Evolutionary conservation across 1,139 yeast genomes (phyloP).

Genomic region (Kluyveromyces sp.): DNA sequence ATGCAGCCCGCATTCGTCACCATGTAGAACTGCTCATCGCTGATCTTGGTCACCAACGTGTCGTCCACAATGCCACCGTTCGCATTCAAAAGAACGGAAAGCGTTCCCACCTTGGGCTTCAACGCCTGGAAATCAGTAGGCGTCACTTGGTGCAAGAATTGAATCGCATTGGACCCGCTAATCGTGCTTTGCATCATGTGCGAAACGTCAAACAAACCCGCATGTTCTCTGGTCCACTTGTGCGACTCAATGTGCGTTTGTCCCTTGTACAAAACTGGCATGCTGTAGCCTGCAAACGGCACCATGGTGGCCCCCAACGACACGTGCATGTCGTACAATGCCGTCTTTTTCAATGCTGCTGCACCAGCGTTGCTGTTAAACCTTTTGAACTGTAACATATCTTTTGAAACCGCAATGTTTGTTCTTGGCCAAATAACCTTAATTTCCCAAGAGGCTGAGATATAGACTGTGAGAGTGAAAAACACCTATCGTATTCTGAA

Average conservation of each 20-base stretch:
- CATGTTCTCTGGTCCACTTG: conserved; percentile 81
- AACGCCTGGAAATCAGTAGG: conserved; percentile 70
- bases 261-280: conserved; percentile 83
- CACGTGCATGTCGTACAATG: conserved; percentile 73
- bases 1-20: conserved; percentile 98
- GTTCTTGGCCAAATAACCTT: no score
- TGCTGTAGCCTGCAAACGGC: conserved; percentile 87
- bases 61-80: conserved; percentile 82
- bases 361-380: conserved; percentile 23
- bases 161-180: conserved; percentile 59
- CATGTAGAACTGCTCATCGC: conserved; percentile 68
- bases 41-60: conserved; percentile 81
- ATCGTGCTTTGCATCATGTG: conserved; percentile 92
- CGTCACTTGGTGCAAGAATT: conserved; percentile 67
- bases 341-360: conserved; percentile 51
- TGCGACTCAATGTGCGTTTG: conserved; percentile 90
- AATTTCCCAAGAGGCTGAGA: no score
- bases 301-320: conserved; percentile 84
- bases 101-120: conserved; percentile 53
- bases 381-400: conserved; percentile 18
- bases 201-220: conserved; percentile 91
- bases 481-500: no score
- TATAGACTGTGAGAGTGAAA: no score
- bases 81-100: conserved; percentile 69
- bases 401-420: no score